Evolutionary conservation across 2,329 filamentous ascomycete species (phyloP), one percentile per base, ranked within the genome.

Genomic region (Daldinia sp.): DNA sequence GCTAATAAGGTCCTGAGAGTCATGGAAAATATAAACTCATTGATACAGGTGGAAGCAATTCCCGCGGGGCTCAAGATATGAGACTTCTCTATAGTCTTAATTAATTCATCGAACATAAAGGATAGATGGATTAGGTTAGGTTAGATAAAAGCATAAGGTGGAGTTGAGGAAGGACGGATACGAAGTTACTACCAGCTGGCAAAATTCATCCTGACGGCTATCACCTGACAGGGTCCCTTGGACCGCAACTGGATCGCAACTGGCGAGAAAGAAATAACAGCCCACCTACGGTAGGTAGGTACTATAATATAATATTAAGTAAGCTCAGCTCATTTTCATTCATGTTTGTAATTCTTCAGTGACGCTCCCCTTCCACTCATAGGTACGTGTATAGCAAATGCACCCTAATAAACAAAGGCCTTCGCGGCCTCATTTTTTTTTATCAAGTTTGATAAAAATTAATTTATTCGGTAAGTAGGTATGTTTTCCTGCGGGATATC

Each of bases 131-230:
- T 33, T 35, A 35, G 33, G 33, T 35, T 35, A 35, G 33, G 33
- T 10, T 10, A 35, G 33, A 35, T 6, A 7, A 48, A 33, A 56
- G 23, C 58, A 23, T 15, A 37, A 48, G 15, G 58, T 65, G 65
- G 58, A 62, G 65, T 61, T 50, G 39, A 59, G 33, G n/a, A 33
- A 30, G 44, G 9, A 59, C 37, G 37, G 23, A 48, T 33, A 50
- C 35, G 33, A 61, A 59, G 57, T 66, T 58, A 23, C 10, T 26
- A 51, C 20, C 60, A 63, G 60, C 54, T 57, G 60, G 26, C 58
- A 60, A 53, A 53, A 28, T 12, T 37, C 3, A 37, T 35, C 12
- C 10, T 39, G 33, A 39, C 51, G 20, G 20, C n/a, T 57, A 54
- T 39, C 33, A 44, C 37, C 54, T 39, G 15, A 46, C 26, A 6